phyloP scores from a whole-genome alignment of 129 eudicot genomes.

The Calendula officinalis region DNA sequence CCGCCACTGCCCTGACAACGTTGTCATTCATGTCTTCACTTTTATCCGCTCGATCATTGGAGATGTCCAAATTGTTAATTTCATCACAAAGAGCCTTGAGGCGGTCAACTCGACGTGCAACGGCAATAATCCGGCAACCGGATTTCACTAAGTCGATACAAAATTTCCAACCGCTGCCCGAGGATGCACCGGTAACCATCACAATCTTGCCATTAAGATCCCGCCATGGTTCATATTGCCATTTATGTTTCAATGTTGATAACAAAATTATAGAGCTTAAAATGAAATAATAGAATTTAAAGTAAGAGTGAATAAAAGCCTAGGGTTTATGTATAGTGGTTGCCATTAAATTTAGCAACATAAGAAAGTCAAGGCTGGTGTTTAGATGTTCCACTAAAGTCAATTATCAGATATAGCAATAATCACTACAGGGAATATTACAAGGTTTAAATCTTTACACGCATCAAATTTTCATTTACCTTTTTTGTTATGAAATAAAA shows the following conservation, averaged over 20 bases:
- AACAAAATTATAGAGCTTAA: too few species aligned
- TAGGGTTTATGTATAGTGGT: too few species aligned
- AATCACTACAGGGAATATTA: too few species aligned
- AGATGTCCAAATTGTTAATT: conserved; percentile 11
- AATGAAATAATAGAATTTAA: too few species aligned
- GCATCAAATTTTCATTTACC: too few species aligned
- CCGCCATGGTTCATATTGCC: conserved; percentile 28
- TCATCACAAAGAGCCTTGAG: conserved; percentile 24
- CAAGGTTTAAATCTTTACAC: too few species aligned
- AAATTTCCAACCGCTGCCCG: conserved; percentile 39
- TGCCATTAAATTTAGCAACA: too few species aligned
- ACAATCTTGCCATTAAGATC: conserved; percentile 30
- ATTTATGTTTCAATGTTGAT: not conserved
- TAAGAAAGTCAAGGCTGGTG: too few species aligned
- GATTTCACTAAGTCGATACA: conserved; percentile 38
- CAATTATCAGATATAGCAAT: too few species aligned
- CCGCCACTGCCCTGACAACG: conserved; percentile 24
- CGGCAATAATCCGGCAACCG: conserved; percentile 38
- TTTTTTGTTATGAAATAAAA: too few species aligned
- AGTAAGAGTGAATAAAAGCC: too few species aligned
- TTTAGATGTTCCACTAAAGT: too few species aligned
- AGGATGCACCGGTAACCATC: conserved; percentile 50
- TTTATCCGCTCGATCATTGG: not conserved
- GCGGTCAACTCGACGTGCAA: conserved; percentile 23
- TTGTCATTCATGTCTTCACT: not conserved